phyloP scores from a whole-genome alignment of 495 filamentous ascomycete genomes.

The Hypoxylon perforatum region DNA sequence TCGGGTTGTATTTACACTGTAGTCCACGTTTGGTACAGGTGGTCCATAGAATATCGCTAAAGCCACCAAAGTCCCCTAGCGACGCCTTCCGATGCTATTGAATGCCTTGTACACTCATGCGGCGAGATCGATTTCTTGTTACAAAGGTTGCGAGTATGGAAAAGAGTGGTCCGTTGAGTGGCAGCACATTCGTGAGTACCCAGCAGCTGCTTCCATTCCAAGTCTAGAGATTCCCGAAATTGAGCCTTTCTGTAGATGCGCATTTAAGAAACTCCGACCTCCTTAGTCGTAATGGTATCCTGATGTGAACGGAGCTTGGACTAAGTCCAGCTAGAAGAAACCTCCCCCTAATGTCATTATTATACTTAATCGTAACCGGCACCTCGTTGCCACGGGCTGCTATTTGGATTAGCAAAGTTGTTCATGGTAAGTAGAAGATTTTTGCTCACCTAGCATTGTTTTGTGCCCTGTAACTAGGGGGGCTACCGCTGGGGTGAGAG shows the following conservation, averaged over 20 bases:
- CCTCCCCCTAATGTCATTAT: constrained; percentile 20
- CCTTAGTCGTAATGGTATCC: constrained; percentile 42
- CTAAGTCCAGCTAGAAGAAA: constrained; percentile 41
- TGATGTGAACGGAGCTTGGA: constrained; percentile 38
- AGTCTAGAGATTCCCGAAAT: constrained; percentile 29
- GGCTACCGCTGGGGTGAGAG: constrained; percentile 52
- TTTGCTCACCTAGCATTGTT: constrained; percentile 61
- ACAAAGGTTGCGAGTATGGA: constrained; percentile 29
- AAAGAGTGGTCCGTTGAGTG: constrained; percentile 21
- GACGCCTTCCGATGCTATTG: constrained; percentile 41
- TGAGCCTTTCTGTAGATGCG: constrained; percentile 38
- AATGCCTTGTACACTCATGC: constrained; percentile 33
- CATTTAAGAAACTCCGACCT: constrained; percentile 41
- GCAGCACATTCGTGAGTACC: constrained; percentile 17
- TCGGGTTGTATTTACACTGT: constrained; percentile 40
- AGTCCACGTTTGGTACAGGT: constrained; percentile 37
- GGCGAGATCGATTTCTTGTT: constrained; percentile 30
- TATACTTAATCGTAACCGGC: constrained; percentile 61
- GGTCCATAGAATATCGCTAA: constrained; percentile 10
- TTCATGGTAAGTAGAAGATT: neutral
- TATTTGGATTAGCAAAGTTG: constrained; percentile 37
- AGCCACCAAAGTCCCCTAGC: constrained; percentile 30
- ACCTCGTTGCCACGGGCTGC: constrained; percentile 65
- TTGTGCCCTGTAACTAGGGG: constrained; percentile 51
- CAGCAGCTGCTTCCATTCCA: constrained; percentile 18